Evolutionary conservation across 1,284 basidiomycete genomes (phyloP), one percentile per base, ranked within the genome.

Genomic region (Sporisorium sorghi): DNA sequence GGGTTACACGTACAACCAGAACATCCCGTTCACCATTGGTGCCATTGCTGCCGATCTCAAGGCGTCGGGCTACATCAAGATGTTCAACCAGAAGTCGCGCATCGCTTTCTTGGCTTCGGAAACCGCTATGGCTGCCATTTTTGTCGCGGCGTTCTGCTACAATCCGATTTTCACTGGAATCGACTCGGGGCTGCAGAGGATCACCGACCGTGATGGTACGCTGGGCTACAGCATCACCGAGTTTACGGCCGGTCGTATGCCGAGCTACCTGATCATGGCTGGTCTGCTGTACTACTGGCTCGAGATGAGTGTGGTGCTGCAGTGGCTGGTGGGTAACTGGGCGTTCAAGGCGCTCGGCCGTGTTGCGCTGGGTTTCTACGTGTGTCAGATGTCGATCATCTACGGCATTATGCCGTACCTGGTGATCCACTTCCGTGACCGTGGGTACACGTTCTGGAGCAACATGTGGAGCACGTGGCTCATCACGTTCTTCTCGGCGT

Each of bases 351-450:
- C 84, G 78, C 73, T 86, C 49, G 85, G 85, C 46, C 85, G 85
- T 54, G 80, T 85, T 26, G 85, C 85, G 37, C 85, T 85, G 69
- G 85, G 85, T 11, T 86, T 86, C 80, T 86, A 86, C 76, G 80
- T 86, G 37, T 85, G 85, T 77, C 85, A 86, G 77, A 85, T 85
- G 83, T 79, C 85, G 58, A 82, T 83, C 58, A 78, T 86, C 52
- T 86, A 86, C 66, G 79, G 80, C 50, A 68, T 86, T 72, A 85
- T 86, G 84, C 85, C 85, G 14, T 80, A 82, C 58, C 57, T 86
- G 58, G 73, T 85, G 58, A 78, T 86, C 52, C 67, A 83, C 75
- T 85, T 85, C 71, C 73, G 74, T 68, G 74, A 74, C 56, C 61
- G 67, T 4, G 80, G 80, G 17, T 67, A 77, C 33, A 76, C 76